Evolutionary conservation across 1,284 basidiomycete genomes (phyloP).

Genomic region (Mycena sp.): DNA sequence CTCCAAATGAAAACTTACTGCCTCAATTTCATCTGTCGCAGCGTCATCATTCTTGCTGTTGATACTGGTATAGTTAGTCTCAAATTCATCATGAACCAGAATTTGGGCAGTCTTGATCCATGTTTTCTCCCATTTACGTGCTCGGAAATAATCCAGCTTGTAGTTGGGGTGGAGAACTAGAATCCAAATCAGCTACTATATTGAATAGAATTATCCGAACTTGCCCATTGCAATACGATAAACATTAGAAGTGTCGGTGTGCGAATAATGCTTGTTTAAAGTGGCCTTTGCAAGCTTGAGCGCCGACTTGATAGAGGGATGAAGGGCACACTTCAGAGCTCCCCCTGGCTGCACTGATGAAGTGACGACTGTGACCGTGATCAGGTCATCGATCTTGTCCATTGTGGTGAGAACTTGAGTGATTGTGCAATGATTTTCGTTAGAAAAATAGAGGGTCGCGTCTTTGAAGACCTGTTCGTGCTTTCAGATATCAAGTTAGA

Average conservation of each 20-base stretch:
- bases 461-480: too few species aligned
- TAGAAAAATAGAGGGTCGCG: too few species aligned
- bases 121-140: neutral
- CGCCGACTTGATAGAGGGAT: too few species aligned
- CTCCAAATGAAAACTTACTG: neutral
- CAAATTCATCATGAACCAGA: neutral
- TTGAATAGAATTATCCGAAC: neutral
- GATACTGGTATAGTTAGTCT: too few species aligned
- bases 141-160: slow-evolving; percentile 1
- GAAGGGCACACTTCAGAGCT: neutral
- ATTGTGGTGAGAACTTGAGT: slow-evolving; percentile 14
- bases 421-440: too few species aligned
- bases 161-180: slow-evolving; percentile 1
- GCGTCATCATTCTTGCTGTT: too few species aligned
- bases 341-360: neutral
- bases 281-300: too few species aligned
- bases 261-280: too few species aligned
- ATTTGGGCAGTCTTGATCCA: neutral
- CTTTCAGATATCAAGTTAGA: neutral
- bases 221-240: slow-evolving; percentile 20
- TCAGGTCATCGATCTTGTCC: slow-evolving; percentile 22
- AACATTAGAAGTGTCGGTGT: slow-evolving; percentile 3
- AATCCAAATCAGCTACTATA: neutral
- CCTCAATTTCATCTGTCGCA: neutral
- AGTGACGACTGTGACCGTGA: slow-evolving; percentile 5